phyloP scores from a whole-genome alignment of 805 yeast genomes.

The Saccharomycopsis fodiens region DNA sequence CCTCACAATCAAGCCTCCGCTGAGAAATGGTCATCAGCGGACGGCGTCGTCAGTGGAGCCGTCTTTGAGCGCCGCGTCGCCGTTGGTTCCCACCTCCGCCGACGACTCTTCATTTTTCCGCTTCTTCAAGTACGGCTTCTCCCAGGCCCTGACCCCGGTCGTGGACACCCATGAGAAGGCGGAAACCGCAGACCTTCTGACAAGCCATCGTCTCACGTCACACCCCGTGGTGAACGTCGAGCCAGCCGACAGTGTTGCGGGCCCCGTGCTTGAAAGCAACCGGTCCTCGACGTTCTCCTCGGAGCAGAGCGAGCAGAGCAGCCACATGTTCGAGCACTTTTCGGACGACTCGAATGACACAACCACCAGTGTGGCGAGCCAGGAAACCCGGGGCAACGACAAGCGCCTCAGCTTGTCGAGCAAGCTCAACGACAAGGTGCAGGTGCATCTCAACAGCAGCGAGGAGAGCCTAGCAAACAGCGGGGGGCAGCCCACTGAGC shows the following conservation, averaged over 20 bases:
- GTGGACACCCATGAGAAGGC: neutral
- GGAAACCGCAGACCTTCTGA: neutral
- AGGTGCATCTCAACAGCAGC: constrained; percentile 3
- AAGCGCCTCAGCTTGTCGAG: no score
- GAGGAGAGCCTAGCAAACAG: neutral
- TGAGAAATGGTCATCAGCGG: neutral
- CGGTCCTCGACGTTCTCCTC: constrained; percentile 5
- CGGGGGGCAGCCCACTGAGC: neutral
- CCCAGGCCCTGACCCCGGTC: constrained; percentile 1
- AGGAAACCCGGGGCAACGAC: neutral
- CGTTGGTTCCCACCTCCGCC: constrained; percentile 2
- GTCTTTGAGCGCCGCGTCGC: neutral
- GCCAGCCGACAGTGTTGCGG: neutral
- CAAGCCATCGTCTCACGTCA: neutral
- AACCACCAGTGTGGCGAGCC: no score
- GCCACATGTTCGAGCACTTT: constrained; percentile 10
- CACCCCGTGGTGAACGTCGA: neutral
- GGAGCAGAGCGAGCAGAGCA: neutral
- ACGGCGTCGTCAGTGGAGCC: neutral
- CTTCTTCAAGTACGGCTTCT: constrained; percentile 19
- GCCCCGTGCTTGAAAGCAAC: neutral
- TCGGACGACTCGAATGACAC: constrained; percentile 8
- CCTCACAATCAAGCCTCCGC: constrained; percentile 6
- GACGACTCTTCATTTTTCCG: constrained; percentile 12
- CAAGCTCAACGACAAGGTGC: no score